These are phyloP conservation scores for Macrotyloma uniflorum DNA, from an alignment of 306 rosid species.

Conservation along the genomic window DNA sequence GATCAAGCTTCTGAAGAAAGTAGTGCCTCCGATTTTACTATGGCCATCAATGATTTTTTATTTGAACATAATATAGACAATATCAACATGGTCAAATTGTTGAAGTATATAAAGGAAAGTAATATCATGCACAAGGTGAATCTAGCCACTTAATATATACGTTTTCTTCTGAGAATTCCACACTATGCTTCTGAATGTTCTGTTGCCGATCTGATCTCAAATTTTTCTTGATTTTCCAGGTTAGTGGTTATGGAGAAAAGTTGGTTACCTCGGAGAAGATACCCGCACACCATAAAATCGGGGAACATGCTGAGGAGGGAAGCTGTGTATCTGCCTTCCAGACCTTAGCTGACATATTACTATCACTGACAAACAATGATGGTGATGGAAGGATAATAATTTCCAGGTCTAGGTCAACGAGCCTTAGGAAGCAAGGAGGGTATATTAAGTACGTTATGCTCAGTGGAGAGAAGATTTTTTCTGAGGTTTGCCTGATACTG, in stretches of 20 bases:
- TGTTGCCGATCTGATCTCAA: constrained; percentile 20
- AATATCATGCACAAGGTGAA: constrained; percentile 93
- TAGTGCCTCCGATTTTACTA: constrained; percentile 52
- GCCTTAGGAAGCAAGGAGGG: constrained; percentile 58
- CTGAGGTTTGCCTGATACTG: constrained; percentile 66
- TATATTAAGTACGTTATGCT: constrained; percentile 91
- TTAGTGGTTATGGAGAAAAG: constrained; percentile 81
- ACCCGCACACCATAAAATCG: constrained; percentile 27
- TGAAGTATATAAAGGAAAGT: constrained; percentile 85
- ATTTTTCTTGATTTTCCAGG: constrained; percentile 57
- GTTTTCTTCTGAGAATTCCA: constrained; percentile 25
- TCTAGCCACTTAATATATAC: constrained; percentile 29
- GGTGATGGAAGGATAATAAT: constrained; percentile 88
- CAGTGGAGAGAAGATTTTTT: constrained; percentile 86
- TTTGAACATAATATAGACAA: constrained; percentile 83
- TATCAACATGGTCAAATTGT: constrained; percentile 83
- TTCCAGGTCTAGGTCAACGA: constrained; percentile 57
- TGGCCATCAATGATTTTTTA: constrained; percentile 85
- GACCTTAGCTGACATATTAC: constrained; percentile 71
- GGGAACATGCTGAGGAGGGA: constrained; percentile 56
- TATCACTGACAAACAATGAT: constrained; percentile 72
- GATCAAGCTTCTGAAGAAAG: constrained; percentile 54
- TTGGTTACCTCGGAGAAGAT: constrained; percentile 48
- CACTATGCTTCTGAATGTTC: constrained; percentile 18
- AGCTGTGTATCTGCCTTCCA: constrained; percentile 82